Evolutionary conservation across 352 stramenopile species (phyloP).

Genomic region (Discostella stelligera): DNA sequence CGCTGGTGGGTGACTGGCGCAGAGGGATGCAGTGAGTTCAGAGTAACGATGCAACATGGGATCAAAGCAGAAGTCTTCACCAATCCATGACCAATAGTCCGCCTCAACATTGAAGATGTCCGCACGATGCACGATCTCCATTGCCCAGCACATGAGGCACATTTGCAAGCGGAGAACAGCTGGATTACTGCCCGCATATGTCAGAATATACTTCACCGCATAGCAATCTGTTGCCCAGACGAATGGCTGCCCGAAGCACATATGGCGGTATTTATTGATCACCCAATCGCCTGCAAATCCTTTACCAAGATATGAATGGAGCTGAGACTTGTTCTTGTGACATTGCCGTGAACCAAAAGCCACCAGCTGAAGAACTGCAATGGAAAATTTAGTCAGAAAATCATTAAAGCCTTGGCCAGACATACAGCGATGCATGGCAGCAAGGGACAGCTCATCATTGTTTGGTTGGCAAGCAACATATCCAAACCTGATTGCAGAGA

Average conservation of each 20-base stretch:
- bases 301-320: too few relatives aligned
- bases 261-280: too few relatives aligned
- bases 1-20: not conserved
- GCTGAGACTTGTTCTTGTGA: not conserved
- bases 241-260: too few relatives aligned
- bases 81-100: not conserved
- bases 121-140: constrained; percentile 18
- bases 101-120: not conserved
- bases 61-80: not conserved
- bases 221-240: too few relatives aligned
- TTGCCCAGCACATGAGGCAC: constrained; percentile 18
- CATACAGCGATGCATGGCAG: constrained; percentile 23
- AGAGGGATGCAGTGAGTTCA: too few relatives aligned
- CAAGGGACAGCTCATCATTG: not conserved
- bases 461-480: constrained; percentile 21
- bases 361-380: not conserved
- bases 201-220: not conserved
- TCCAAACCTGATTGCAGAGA: constrained; percentile 24
- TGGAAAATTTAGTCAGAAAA: constrained; percentile 17
- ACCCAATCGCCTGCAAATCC: constrained; percentile 16
- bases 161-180: constrained; percentile 25
- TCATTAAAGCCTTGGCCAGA: constrained; percentile 18
- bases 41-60: not conserved
- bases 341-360: not conserved
- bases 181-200: constrained; percentile 16